Evolutionary conservation across 1,284 basidiomycete species (phyloP), one percentile per base, ranked within the genome.

Genomic region (Cutaneotrichosporon curvatum): DNA sequence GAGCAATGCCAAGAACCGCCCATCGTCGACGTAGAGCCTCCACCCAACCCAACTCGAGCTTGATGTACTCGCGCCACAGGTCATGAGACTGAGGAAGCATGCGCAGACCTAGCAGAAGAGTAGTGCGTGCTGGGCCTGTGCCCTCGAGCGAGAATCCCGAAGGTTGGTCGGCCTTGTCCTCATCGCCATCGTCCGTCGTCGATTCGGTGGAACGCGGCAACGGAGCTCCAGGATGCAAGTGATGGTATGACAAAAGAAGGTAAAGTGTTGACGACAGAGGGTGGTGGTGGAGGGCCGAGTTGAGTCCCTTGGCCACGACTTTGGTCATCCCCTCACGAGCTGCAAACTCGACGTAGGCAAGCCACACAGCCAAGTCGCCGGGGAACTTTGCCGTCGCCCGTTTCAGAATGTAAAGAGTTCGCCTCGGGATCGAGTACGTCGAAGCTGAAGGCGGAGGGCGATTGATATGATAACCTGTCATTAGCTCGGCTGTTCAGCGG

Each of bases 351-450:
- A 94, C 81, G 63, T 95, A 95, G 51, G 89, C 83, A 41, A 86
- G 74, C 91, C 91, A 96, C 1, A 91, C 77, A 1, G 79, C 82
- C 5, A 94, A 76, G 62, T 95, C 90, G 15, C 79, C 79, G 62
- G 89, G 89, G 78, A 95, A 94, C 65, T 85, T 86, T 66, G 80
- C 83, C 15, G 92, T 77, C 3, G 87, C 87, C 20, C 91, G 81
- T 70, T 95, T 89, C 58, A 91, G 89, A 57, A 95, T 89, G 60
- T 87, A 83, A 65, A 89, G 83, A 60, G 89, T 85, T 55, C 89
- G 73, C 48, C 83, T 78, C 22, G 87, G 82, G 42, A 91, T 78
- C 7, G 86, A 84, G 62, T 84, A 88, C 65, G 86, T 84, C 8
- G 87, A 89, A 40, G 89, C 74, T 2, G 83, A 83, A 1, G 80